Conservation (phyloP, 208 protist species). For the Wallacemonas collosoma region DNA sequence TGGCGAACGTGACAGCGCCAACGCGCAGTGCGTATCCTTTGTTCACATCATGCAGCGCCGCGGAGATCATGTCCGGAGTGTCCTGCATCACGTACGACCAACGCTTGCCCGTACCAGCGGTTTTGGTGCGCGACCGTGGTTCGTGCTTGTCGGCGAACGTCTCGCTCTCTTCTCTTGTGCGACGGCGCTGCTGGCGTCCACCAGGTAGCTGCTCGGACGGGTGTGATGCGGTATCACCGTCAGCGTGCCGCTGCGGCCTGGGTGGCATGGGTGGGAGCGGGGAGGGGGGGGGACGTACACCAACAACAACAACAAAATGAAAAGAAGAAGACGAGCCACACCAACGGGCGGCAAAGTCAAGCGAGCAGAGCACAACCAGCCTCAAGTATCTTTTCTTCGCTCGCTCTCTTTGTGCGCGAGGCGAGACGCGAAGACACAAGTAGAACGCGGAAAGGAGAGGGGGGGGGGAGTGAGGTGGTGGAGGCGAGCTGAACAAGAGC, state of each 20-base stretch:
- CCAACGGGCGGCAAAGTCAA: too few species aligned
- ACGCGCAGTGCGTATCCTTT: conserved; percentile 72
- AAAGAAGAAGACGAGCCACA: conserved; percentile 1
- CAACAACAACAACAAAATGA: background rate
- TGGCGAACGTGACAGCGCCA: conserved; percentile 22
- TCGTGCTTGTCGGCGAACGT: background rate
- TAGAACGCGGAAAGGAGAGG: too few species aligned
- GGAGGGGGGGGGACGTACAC: conserved; percentile 9
- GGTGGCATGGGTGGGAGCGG: conserved; percentile 30
- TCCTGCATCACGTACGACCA: conserved; percentile 87
- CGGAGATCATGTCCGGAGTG: conserved; percentile 33
- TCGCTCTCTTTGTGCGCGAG: too few species aligned
- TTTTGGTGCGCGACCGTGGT: background rate
- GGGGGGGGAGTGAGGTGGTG: too few species aligned
- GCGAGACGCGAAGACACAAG: too few species aligned
- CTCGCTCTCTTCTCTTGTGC: background rate
- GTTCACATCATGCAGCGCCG: conserved; percentile 68
- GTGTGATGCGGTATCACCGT: conserved; percentile 7
- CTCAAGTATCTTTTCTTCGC: too few species aligned
- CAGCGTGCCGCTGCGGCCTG: conserved; percentile 31
- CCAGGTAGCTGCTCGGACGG: background rate
- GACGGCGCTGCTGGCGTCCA: background rate
- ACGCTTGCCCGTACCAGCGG: conserved; percentile 12
- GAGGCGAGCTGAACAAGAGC: too few species aligned
- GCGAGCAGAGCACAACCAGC: too few species aligned